Percentiles rank a stretch among this genome's conserved stretches.
Evolutionary conservation across 2,329 filamentous ascomycete genomes (phyloP).

Genomic region (Aspergillus persii): DNA sequence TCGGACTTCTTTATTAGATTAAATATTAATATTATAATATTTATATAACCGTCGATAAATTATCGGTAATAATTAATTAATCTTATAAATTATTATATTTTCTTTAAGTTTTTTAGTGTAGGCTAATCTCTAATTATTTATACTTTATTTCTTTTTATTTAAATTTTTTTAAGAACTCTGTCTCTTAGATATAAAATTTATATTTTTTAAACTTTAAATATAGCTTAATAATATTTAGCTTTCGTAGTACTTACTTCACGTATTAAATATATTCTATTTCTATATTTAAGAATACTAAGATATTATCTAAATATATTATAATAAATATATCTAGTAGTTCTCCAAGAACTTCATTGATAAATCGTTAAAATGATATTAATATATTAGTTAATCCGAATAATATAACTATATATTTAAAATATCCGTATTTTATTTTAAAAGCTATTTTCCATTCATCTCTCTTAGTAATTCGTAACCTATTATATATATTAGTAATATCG

Average conservation of each 20-base stretch:
- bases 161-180: neutral
- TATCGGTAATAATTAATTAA: neutral
- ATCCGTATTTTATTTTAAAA: conserved; percentile 24
- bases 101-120: conserved; percentile 1
- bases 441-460: conserved; percentile 32
- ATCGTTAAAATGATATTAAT: conserved; percentile 5
- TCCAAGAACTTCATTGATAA: no score
- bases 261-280: conserved; percentile 1
- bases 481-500: conserved; percentile 16
- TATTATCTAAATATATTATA: conserved; percentile 4
- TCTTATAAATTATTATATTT: neutral
- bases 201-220: neutral
- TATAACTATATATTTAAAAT: conserved; percentile 32
- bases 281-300: conserved; percentile 4
- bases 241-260: neutral
- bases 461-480: conserved; percentile 20
- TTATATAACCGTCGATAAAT: neutral
- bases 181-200: conserved; percentile 1
- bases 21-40: neutral
- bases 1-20: neutral
- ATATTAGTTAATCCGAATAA: conserved; percentile 24
- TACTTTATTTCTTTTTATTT: neutral
- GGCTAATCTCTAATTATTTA: neutral
- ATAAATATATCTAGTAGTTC: neutral
- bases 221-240: neutral